Conservation (phyloP, 345 rosid genomes). For the Physaria fendleri region DNA sequence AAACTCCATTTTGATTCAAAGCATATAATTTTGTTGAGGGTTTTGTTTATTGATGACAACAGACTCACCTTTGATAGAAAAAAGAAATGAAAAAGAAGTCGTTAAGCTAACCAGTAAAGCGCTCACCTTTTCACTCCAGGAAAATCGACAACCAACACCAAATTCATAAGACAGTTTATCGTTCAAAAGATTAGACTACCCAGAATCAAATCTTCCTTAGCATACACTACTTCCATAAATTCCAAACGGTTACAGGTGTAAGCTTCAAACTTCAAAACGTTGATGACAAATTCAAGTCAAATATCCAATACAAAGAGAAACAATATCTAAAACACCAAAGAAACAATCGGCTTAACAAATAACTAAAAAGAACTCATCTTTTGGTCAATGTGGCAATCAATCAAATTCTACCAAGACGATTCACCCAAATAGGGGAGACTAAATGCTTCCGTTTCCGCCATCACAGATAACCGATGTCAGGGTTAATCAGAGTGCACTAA, state of each 20-base stretch:
- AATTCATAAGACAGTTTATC: background rate
- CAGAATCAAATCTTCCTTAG: background rate
- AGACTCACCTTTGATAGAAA: background rate
- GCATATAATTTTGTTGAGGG: background rate
- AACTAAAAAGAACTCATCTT: background rate
- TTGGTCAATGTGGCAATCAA: slow-evolving; percentile 3
- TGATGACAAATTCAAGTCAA: background rate
- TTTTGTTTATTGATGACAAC: background rate
- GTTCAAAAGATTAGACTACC: background rate
- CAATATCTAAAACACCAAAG: background rate
- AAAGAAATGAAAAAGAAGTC: background rate
- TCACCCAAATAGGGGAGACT: background rate
- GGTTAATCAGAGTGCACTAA: background rate
- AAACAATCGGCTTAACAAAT: background rate
- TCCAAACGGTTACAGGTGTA: background rate
- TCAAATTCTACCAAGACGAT: background rate
- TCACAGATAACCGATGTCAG: background rate
- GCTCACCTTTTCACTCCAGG: background rate
- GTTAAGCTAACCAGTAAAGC: slow-evolving; percentile 2
- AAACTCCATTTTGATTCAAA: background rate
- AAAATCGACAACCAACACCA: background rate
- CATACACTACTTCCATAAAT: background rate
- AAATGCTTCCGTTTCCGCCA: background rate
- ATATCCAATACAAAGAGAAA: background rate
- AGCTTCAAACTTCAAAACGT: slow-evolving; percentile 4